These are phyloP conservation scores for Cladosporium sp. DNA, from an alignment of 2,329 filamentous ascomycete genomes.

Conservation along the genomic window DNA sequence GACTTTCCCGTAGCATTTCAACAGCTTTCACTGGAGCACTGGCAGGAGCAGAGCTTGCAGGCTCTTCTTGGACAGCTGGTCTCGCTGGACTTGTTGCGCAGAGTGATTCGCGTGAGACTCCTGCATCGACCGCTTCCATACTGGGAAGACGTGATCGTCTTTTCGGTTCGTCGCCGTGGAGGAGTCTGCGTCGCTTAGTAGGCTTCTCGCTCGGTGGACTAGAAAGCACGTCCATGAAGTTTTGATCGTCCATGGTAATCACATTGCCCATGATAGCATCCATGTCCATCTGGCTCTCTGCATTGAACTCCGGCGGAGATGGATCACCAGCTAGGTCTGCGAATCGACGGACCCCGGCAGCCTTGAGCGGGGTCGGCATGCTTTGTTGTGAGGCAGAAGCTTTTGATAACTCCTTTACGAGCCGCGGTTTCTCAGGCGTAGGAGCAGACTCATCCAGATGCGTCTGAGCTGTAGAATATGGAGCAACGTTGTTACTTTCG, in stretches of 20 bases:
- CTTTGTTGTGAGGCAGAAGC: slow-evolving; percentile 23
- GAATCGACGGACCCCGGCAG: slow-evolving; percentile 28
- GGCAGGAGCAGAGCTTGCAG: background rate
- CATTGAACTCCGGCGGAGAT: slow-evolving; percentile 21
- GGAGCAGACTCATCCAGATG: slow-evolving; percentile 28
- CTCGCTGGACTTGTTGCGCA: background rate
- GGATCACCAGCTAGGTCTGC: slow-evolving; percentile 28
- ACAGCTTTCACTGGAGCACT: background rate
- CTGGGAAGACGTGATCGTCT: slow-evolving; percentile 4
- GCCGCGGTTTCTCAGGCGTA: slow-evolving; percentile 20
- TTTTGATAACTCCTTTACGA: slow-evolving; percentile 19
- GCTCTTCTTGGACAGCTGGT: background rate
- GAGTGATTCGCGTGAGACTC: background rate
- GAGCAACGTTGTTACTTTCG: slow-evolving; percentile 17
- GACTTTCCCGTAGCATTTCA: background rate
- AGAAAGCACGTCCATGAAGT: slow-evolving; percentile 25
- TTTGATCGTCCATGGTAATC: slow-evolving; percentile 35
- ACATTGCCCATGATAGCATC: slow-evolving; percentile 29
- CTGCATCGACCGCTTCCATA: background rate
- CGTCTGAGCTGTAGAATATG: slow-evolving; percentile 36
- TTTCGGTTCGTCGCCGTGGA: background rate
- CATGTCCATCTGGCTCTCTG: slow-evolving; percentile 29
- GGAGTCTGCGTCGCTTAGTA: slow-evolving; percentile 20
- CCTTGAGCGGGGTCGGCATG: slow-evolving; percentile 29
- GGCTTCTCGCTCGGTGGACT: slow-evolving; percentile 17